These are phyloP conservation scores for Oryza brachyantha DNA, from an alignment of 176 grass and related monocot genomes.

Conservation along the genomic window DNA sequence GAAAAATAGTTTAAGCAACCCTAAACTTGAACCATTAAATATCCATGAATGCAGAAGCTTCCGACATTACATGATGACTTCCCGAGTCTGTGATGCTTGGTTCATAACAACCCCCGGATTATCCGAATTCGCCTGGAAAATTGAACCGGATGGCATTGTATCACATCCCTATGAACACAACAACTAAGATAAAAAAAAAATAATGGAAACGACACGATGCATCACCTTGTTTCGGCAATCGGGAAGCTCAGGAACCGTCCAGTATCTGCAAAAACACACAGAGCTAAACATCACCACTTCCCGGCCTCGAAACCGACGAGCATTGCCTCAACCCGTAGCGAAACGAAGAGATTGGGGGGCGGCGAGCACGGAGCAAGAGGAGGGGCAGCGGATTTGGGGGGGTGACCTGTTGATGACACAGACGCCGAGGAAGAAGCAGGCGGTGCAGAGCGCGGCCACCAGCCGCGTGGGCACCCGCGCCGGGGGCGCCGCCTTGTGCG, in stretches of 20 bases:
- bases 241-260: slow-evolving; percentile 35
- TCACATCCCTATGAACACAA: neutral
- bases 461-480: slow-evolving; percentile 48
- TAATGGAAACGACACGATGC: too few species aligned
- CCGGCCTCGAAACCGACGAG: slow-evolving; percentile 3
- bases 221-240: slow-evolving; percentile 48
- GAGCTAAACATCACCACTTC: slow-evolving; percentile 1
- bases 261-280: slow-evolving; percentile 45
- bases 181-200: neutral
- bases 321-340: neutral
- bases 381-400: slow-evolving; percentile 13
- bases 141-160: neutral
- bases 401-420: slow-evolving; percentile 47
- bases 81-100: slow-evolving; percentile 46
- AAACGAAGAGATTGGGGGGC: neutral
- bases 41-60: neutral
- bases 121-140: slow-evolving; percentile 34
- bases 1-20: neutral
- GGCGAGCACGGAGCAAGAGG: neutral
- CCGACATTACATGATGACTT: slow-evolving; percentile 49
- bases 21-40: neutral
- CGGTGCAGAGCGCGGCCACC: slow-evolving; percentile 45
- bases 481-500: slow-evolving; percentile 39
- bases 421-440: slow-evolving; percentile 63
- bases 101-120: slow-evolving; percentile 15